phyloP scores from a whole-genome alignment of 2,329 filamentous ascomycete species.

The Paecilomyces formosus region DNA sequence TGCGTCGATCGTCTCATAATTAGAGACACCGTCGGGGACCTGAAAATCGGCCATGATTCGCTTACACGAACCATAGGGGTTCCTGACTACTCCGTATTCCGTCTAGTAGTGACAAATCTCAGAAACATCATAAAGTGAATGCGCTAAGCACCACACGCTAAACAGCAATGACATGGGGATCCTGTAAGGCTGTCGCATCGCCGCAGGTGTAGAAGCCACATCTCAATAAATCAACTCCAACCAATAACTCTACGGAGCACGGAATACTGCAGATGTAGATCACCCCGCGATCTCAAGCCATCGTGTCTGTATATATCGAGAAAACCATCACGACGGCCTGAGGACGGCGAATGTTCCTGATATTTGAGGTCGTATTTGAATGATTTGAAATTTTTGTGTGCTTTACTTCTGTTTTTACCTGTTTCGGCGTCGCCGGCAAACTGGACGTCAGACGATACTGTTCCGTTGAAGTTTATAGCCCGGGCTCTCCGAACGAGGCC shows the following conservation, averaged over 20 bases:
- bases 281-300: background rate
- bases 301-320: background rate
- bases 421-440: background rate
- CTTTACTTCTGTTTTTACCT: background rate
- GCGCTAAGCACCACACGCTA: no score
- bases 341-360: background rate
- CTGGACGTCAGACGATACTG: background rate
- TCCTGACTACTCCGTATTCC: no score
- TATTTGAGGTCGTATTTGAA: background rate
- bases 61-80: background rate
- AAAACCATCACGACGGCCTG: background rate
- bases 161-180: background rate
- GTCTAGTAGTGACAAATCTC: background rate
- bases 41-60: background rate
- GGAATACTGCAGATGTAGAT: background rate
- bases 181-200: background rate
- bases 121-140: background rate
- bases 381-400: background rate
- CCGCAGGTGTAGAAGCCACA: background rate
- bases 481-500: background rate
- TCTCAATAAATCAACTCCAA: background rate
- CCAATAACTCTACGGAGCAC: background rate
- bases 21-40: background rate
- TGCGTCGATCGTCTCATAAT: background rate
- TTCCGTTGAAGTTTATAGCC: background rate